A percentile compares a stretch with the other conserved stretches of the same genome.
Evolutionary conservation across 1,284 basidiomycete species (phyloP).

Genomic region (Ustilago nuda): DNA sequence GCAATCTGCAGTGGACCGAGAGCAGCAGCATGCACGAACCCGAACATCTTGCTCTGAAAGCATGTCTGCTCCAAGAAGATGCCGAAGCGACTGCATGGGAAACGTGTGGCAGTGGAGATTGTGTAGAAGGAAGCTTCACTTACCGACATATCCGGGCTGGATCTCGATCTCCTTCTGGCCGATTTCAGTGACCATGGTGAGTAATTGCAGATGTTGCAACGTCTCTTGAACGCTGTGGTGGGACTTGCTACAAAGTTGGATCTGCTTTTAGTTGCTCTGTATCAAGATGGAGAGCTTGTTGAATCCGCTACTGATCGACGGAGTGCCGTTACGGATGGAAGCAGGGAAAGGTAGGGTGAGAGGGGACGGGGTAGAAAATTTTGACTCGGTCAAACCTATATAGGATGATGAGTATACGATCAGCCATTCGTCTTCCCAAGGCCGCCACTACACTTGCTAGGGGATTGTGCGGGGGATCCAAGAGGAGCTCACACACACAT

Average conservation of each 20-base stretch:
- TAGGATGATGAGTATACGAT: background rate
- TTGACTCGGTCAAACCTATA: background rate
- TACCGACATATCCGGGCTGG: constrained; percentile 53
- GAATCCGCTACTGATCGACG: background rate
- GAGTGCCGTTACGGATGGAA: background rate
- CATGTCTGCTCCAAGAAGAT: background rate
- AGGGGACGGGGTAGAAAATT: background rate
- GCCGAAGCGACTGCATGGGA: too few species aligned
- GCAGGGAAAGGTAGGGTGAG: background rate
- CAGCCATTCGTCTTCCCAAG: background rate
- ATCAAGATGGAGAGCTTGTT: background rate
- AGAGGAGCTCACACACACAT: background rate
- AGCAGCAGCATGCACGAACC: background rate
- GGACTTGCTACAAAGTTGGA: background rate
- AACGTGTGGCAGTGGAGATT: background rate
- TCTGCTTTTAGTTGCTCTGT: background rate
- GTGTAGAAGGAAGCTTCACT: constrained; percentile 11
- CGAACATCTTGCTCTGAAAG: too few species aligned
- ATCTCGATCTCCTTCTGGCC: constrained; percentile 50
- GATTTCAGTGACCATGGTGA: constrained; percentile 48
- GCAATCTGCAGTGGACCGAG: background rate
- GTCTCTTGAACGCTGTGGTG: background rate
- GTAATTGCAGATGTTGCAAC: background rate
- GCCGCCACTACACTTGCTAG: background rate
- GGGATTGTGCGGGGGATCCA: background rate